Percentiles rank a stretch among this genome's conserved stretches.
Conservation (phyloP, 1,284 basidiomycete species). For the Rhizoctonia solani region DNA sequence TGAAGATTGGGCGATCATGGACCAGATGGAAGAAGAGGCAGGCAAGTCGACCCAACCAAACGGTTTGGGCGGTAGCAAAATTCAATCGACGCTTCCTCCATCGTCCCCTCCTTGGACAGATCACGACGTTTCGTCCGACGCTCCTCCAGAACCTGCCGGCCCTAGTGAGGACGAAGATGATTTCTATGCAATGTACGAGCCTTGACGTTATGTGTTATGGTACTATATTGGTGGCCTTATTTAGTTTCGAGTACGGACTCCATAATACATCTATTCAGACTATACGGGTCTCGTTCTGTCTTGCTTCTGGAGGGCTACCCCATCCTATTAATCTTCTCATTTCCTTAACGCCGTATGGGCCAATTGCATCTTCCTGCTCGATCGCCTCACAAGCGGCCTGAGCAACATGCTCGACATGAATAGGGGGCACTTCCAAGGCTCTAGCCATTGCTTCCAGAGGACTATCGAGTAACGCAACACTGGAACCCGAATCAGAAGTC, state of each 20-base stretch:
- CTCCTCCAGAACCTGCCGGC: slow-evolving; percentile 8
- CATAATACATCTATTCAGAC: not conserved
- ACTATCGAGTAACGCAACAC: slow-evolving; percentile 44
- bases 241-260: not conserved
- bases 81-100: not conserved
- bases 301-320: slow-evolving; percentile 40
- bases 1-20: slow-evolving; percentile 34
- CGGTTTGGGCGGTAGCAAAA: not conserved
- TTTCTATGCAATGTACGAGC: slow-evolving; percentile 30
- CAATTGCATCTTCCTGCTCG: slow-evolving; percentile 55
- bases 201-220: slow-evolving; percentile 15
- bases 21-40: slow-evolving; percentile 37
- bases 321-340: slow-evolving; percentile 80
- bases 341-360: slow-evolving; percentile 68
- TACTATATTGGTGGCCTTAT: not conserved
- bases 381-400: slow-evolving; percentile 70
- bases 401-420: slow-evolving; percentile 96
- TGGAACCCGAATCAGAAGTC: slow-evolving; percentile 43
- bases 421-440: slow-evolving; percentile 78
- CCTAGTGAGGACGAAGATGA: slow-evolving; percentile 30
- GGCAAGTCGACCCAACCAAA: not conserved
- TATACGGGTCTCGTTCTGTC: not conserved
- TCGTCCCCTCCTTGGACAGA: slow-evolving; percentile 2
- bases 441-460: slow-evolving; percentile 70
- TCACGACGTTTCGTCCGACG: slow-evolving; percentile 30